A percentile compares a stretch with the other conserved stretches of the same genome.
Conservation (phyloP, 371 early-diverging fungal species). For the Dichotomocladium elegans region DNA sequence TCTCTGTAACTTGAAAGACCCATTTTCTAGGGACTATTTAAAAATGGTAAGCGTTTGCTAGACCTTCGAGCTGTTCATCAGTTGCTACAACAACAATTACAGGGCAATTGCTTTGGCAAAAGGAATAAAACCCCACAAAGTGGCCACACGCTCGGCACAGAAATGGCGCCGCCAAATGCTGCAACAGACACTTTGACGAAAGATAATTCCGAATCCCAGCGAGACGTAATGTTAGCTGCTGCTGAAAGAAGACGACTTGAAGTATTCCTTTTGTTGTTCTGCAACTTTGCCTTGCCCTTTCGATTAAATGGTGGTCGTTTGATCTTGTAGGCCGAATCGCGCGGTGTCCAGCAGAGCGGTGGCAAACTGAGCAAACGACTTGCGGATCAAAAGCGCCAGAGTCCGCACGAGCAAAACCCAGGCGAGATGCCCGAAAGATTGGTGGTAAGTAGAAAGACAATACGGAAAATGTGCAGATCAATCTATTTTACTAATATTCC, state of each 20-base stretch:
- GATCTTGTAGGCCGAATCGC: conserved; percentile 26
- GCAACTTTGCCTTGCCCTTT: too few species aligned
- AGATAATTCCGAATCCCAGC: not conserved
- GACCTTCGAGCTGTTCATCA: too few species aligned
- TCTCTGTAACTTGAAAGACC: too few species aligned
- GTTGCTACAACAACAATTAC: too few species aligned
- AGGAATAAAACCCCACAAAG: conserved; percentile 2
- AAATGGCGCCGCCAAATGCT: not conserved
- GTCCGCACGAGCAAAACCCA: not conserved
- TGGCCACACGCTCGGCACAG: not conserved
- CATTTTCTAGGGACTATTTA: too few species aligned
- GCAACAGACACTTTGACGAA: not conserved
- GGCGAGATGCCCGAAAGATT: conserved; percentile 3
- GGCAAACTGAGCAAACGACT: conserved; percentile 34
- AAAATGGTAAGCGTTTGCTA: too few species aligned
- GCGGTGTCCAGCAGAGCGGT: conserved; percentile 20
- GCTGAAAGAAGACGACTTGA: conserved; percentile 21
- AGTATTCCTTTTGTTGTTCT: not conserved
- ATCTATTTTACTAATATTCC: too few species aligned
- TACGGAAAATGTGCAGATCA: too few species aligned
- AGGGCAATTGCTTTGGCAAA: conserved; percentile 13
- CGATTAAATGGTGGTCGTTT: too few species aligned
- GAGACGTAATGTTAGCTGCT: conserved; percentile 35
- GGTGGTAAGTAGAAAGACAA: conserved; percentile 5
- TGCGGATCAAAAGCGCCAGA: conserved; percentile 25